Percentiles rank a stretch among this genome's conserved stretches.
Evolutionary conservation across 2,329 filamentous ascomycete genomes (phyloP).

Genomic region (Aspergillus sp.): DNA sequence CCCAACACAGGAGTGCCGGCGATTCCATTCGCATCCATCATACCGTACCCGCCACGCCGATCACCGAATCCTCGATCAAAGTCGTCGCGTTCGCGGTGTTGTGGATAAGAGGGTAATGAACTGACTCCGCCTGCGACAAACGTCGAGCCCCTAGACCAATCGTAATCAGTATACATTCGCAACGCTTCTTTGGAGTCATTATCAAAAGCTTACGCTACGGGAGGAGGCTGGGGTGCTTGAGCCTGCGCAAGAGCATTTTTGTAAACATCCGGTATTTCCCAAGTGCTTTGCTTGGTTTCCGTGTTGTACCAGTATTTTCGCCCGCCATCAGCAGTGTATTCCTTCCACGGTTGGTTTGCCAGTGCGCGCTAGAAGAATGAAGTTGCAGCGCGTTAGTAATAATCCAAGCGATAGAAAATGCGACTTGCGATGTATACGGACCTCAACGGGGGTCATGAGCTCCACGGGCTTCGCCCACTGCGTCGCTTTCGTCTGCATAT

Average conservation of each 20-base stretch:
- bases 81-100: slow-evolving; percentile 43
- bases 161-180: background rate
- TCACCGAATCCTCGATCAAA: slow-evolving; percentile 40
- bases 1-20: slow-evolving; percentile 26
- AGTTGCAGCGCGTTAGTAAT: slow-evolving; percentile 6
- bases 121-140: slow-evolving; percentile 54
- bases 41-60: slow-evolving; percentile 40
- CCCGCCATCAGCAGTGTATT: slow-evolving; percentile 78
- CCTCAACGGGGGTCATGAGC: slow-evolving; percentile 75
- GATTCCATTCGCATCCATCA: slow-evolving; percentile 35
- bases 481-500: slow-evolving; percentile 73
- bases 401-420: slow-evolving; percentile 7
- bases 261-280: slow-evolving; percentile 84
- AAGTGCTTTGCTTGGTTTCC: slow-evolving; percentile 83
- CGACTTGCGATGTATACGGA: slow-evolving; percentile 30
- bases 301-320: slow-evolving; percentile 94
- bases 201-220: slow-evolving; percentile 37
- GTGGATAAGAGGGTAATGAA: slow-evolving; percentile 33
- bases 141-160: slow-evolving; percentile 33
- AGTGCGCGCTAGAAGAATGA: slow-evolving; percentile 57
- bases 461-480: slow-evolving; percentile 94
- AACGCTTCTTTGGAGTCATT: background rate
- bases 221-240: slow-evolving; percentile 35
- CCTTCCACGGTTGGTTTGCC: slow-evolving; percentile 80
- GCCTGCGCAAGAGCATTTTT: slow-evolving; percentile 62